Evolutionary conservation across 2,329 filamentous ascomycete genomes (phyloP).

Genomic region (Pseudodiploospora longispora): DNA sequence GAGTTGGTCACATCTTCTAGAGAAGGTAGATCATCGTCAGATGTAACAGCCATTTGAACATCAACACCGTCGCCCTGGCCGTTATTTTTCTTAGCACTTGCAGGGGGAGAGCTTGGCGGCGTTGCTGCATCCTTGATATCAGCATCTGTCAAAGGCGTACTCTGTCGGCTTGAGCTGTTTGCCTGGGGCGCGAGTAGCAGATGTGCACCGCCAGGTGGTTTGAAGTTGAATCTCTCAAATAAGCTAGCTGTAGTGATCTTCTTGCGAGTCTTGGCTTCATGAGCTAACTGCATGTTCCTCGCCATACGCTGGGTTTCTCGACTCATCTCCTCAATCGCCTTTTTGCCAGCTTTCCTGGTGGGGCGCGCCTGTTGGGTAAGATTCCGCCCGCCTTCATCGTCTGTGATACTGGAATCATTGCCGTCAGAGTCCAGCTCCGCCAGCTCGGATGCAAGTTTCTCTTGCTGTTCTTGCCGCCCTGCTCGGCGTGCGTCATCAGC

Average conservation of each 20-base stretch:
- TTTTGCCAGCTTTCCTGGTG: constrained; percentile 83
- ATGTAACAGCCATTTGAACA: constrained; percentile 13
- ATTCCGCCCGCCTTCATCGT: constrained; percentile 54
- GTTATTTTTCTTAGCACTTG: constrained; percentile 20
- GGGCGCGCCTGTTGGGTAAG: constrained; percentile 64
- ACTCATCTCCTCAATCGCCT: constrained; percentile 89
- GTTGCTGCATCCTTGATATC: constrained; percentile 49
- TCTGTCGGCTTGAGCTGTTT: constrained; percentile 48
- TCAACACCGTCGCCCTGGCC: constrained; percentile 6
- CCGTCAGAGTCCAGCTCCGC: constrained; percentile 29
- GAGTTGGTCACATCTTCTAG: constrained; percentile 27
- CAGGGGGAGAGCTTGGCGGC: constrained; percentile 63
- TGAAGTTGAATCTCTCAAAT: constrained; percentile 77
- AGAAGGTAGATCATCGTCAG: constrained; percentile 28
- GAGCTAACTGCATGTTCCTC: constrained; percentile 82
- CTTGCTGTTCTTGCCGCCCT: constrained; percentile 31
- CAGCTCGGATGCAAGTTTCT: constrained; percentile 26
- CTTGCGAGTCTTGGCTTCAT: constrained; percentile 85
- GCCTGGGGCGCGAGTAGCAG: constrained; percentile 25
- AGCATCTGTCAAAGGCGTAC: constrained; percentile 43
- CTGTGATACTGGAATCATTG: constrained; percentile 44
- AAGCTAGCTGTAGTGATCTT: constrained; percentile 78
- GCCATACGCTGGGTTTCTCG: constrained; percentile 87
- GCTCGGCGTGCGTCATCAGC: constrained; percentile 42
- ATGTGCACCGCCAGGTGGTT: constrained; percentile 29